A percentile compares a stretch with the other conserved stretches of the same genome.
Conservation (phyloP, 140 eudicot species). For the Oenanthe javanica region DNA sequence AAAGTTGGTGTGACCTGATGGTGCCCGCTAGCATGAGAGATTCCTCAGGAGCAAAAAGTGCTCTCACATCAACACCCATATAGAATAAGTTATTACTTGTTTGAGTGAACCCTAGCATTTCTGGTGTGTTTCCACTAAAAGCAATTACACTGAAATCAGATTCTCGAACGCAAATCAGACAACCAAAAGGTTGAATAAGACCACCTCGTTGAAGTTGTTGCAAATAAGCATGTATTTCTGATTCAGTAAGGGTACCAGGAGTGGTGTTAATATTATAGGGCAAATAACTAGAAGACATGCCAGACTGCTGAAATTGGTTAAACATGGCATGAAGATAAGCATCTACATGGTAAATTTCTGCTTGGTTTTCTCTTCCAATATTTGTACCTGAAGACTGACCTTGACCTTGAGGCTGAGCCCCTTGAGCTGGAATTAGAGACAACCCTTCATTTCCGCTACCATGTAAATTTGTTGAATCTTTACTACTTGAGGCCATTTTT, state of each 20-base stretch:
- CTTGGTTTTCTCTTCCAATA: too few species aligned
- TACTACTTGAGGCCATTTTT: neutral
- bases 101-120: conserved; percentile 70
- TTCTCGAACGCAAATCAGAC: conserved; percentile 68
- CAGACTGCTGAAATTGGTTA: conserved; percentile 72
- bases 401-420: conserved; percentile 15
- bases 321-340: conserved; percentile 76
- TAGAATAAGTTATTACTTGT: conserved; percentile 25
- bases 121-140: conserved; percentile 71
- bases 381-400: conserved; percentile 30
- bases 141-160: conserved; percentile 51
- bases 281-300: conserved; percentile 74
- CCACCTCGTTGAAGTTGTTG: conserved; percentile 90
- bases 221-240: conserved; percentile 70
- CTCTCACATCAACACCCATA: conserved; percentile 69
- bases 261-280: conserved; percentile 45
- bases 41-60: conserved; percentile 72
- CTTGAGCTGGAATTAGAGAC: neutral
- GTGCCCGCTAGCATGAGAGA: conserved; percentile 44
- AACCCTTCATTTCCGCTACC: neutral
- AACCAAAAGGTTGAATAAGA: conserved; percentile 83
- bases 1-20: conserved; percentile 67
- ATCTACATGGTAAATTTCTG: conserved; percentile 37
- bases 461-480: neutral
- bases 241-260: conserved; percentile 49